Evolutionary conservation across 164 flowering plant species (phyloP).

Genomic region (Piper longum): DNA sequence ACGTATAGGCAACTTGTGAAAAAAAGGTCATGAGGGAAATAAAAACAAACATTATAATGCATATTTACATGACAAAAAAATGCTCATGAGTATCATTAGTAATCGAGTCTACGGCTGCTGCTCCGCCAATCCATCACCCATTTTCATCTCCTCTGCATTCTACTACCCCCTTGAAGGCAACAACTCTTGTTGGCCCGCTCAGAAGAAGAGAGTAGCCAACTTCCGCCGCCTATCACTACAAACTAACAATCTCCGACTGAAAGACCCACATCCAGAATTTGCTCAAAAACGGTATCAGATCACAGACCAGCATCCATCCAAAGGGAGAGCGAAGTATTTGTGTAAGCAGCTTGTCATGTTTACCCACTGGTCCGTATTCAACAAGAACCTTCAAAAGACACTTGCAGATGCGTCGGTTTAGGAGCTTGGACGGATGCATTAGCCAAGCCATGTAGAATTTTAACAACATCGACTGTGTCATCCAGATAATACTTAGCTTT

Average conservation of each 20-base stretch:
- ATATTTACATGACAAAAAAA: background rate
- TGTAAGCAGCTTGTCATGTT: background rate
- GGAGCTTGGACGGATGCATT: slow-evolving; percentile 8
- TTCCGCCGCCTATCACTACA: too few relatives aligned
- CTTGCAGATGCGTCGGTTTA: slow-evolving; percentile 6
- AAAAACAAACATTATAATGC: too few relatives aligned
- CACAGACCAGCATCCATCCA: background rate
- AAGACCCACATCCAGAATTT: too few relatives aligned
- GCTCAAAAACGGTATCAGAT: background rate
- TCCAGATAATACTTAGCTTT: slow-evolving; percentile 15
- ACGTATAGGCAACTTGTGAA: too few relatives aligned
- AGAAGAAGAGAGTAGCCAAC: too few relatives aligned
- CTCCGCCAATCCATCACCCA: too few relatives aligned
- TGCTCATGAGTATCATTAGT: background rate
- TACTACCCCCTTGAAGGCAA: too few relatives aligned
- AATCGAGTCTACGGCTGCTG: too few relatives aligned
- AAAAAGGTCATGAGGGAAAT: background rate
- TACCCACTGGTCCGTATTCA: slow-evolving; percentile 1
- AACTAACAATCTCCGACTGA: too few relatives aligned
- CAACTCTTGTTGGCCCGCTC: too few relatives aligned
- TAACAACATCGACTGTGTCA: slow-evolving; percentile 14
- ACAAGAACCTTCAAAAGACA: slow-evolving; percentile 11
- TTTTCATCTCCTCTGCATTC: too few relatives aligned
- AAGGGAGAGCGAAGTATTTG: background rate
- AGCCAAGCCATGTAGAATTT: slow-evolving; percentile 13